A percentile compares a stretch with the other conserved stretches of the same genome.
phyloP scores from a whole-genome alignment of 768 basidiomycete genomes.

The Steccherinum ochraceum region DNA sequence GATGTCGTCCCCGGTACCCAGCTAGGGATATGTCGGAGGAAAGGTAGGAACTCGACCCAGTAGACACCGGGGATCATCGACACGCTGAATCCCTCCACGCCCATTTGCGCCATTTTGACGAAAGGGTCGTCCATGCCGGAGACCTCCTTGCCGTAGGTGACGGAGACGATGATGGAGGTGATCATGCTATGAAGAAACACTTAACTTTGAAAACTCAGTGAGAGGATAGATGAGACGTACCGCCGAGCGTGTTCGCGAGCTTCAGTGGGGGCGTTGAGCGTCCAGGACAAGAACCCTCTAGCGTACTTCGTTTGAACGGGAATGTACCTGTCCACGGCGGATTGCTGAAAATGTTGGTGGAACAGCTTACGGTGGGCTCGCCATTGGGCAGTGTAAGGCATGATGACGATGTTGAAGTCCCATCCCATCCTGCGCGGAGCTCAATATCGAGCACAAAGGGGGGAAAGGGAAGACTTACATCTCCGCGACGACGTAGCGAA shows the following conservation, averaged over 20 bases:
- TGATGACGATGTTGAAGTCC: conserved; percentile 4
- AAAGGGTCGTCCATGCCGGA: background rate
- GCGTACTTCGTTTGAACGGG: background rate
- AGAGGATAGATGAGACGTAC: too few species aligned
- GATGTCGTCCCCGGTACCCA: background rate
- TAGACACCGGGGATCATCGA: background rate
- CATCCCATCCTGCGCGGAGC: background rate
- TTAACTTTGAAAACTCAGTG: background rate
- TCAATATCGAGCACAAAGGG: background rate
- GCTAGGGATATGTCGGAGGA: background rate
- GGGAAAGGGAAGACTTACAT: background rate
- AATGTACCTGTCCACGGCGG: background rate
- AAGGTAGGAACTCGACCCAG: background rate
- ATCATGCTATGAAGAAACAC: background rate
- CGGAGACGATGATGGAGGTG: conserved; percentile 4
- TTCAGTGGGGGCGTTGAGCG: background rate
- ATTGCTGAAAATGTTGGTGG: conserved; percentile 8
- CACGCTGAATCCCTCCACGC: background rate
- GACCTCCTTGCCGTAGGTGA: conserved; percentile 5
- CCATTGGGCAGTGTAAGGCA: conserved; percentile 7
- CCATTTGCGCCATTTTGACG: background rate
- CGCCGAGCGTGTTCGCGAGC: background rate
- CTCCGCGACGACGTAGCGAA: conserved; percentile 1
- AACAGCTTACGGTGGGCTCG: background rate
- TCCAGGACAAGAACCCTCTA: background rate